These are phyloP conservation scores for Aschersonia sp. DNA, from an alignment of 2,329 filamentous ascomycete genomes.

Conservation along the genomic window DNA sequence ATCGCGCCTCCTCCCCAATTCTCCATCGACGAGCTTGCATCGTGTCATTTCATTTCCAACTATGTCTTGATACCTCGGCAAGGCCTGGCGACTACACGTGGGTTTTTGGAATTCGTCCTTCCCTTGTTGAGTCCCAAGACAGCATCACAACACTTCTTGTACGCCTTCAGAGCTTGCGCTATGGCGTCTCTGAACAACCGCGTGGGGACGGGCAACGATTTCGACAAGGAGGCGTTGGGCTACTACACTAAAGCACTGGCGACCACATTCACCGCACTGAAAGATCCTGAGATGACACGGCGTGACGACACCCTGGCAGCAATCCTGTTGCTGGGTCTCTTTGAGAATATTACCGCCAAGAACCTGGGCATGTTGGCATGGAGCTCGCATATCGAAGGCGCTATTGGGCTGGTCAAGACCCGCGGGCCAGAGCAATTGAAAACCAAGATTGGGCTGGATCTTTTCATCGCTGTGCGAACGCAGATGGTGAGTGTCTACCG, in stretches of 20 bases:
- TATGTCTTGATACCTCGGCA: conserved; percentile 38
- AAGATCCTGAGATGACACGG: conserved; percentile 29
- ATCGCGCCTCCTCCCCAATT: conserved; percentile 20
- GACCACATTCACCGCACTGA: conserved; percentile 34
- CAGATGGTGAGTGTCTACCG: conserved; percentile 31
- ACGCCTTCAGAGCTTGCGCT: conserved; percentile 43
- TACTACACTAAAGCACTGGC: conserved; percentile 40
- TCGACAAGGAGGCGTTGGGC: conserved; percentile 24
- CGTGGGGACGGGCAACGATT: conserved; percentile 15
- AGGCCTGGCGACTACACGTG: conserved; percentile 24
- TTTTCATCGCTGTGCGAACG: conserved; percentile 43
- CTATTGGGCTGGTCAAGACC: conserved; percentile 41
- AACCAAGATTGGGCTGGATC: conserved; percentile 33
- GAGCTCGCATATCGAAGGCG: conserved; percentile 48
- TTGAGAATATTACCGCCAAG: conserved; percentile 43
- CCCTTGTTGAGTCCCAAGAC: conserved; percentile 33
- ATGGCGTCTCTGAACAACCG: conserved; percentile 41
- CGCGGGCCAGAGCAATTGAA: conserved; percentile 37
- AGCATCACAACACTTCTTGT: conserved; percentile 29
- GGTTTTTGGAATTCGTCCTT: conserved; percentile 42
- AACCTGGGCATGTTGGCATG: conserved; percentile 39
- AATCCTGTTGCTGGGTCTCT: conserved; percentile 42
- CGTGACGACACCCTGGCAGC: conserved; percentile 41
- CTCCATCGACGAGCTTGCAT: conserved; percentile 36
- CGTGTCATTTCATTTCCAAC: conserved; percentile 44